Evolutionary conservation across 257 asterid species (phyloP).

Genomic region (Solanum pinnatisectum): DNA sequence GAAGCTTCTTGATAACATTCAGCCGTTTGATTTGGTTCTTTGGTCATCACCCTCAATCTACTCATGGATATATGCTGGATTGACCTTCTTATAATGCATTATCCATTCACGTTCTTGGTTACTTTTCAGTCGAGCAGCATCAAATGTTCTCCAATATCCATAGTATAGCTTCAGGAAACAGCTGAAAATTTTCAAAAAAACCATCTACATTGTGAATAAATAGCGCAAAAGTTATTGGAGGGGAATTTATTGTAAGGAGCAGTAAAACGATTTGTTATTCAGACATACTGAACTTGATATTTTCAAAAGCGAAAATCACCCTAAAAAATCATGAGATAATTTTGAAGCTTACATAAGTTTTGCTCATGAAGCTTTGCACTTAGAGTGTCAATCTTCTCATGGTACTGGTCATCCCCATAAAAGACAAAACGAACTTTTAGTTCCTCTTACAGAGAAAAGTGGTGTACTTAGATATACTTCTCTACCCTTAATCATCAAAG

Average conservation of each 20-base stretch:
- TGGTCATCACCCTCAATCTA: background rate
- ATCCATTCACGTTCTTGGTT: background rate
- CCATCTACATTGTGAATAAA: background rate
- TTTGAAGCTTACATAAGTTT: background rate
- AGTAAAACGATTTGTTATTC: background rate
- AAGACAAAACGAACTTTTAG: background rate
- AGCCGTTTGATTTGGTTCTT: background rate
- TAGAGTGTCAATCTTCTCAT: background rate
- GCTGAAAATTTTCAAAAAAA: background rate
- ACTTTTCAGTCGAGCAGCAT: background rate
- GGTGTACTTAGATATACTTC: background rate
- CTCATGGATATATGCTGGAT: background rate
- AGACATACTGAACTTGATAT: background rate
- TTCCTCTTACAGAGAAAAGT: background rate
- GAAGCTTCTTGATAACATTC: background rate
- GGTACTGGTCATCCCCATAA: background rate
- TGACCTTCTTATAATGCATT: background rate
- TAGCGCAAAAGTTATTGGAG: background rate
- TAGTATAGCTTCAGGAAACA: background rate
- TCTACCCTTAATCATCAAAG: background rate
- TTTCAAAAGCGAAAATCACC: background rate
- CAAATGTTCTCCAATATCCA: background rate
- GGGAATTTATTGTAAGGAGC: background rate
- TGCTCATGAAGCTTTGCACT: background rate
- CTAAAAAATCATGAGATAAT: background rate